phyloP scores from a whole-genome alignment of 768 basidiomycete species.

The Vararia minispora region DNA sequence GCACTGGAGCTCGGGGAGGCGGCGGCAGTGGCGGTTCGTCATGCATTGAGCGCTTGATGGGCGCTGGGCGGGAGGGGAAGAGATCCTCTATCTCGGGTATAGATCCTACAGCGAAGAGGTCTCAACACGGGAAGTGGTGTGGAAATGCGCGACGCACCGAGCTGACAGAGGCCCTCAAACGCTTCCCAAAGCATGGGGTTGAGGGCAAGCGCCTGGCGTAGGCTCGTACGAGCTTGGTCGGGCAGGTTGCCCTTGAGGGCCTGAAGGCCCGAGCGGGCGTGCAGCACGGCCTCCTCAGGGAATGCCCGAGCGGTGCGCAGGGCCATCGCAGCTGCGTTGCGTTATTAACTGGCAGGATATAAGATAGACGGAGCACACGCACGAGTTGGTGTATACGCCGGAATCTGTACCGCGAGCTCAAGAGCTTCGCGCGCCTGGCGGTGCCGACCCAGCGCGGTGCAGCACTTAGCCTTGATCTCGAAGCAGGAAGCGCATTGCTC shows the following conservation, averaged over 20 bases:
- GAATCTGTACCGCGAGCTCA: slow-evolving; percentile 47
- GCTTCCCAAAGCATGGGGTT: slow-evolving; percentile 90
- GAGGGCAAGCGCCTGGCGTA: slow-evolving; percentile 54
- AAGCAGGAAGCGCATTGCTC: slow-evolving; percentile 63
- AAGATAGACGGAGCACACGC: slow-evolving; percentile 19
- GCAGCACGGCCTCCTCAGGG: slow-evolving; percentile 62
- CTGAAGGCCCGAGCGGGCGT: slow-evolving; percentile 67
- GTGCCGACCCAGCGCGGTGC: slow-evolving; percentile 58
- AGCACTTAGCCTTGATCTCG: slow-evolving; percentile 72
- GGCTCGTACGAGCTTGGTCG: slow-evolving; percentile 61
- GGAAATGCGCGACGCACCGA: slow-evolving; percentile 40
- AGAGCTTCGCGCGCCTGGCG: slow-evolving; percentile 67
- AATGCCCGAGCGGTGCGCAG: slow-evolving; percentile 44
- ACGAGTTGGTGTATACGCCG: slow-evolving; percentile 46
- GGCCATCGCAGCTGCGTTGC: slow-evolving; percentile 39
- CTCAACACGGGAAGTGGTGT: slow-evolving; percentile 8
- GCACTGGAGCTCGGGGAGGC: slow-evolving; percentile 25
- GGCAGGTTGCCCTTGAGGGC: slow-evolving; percentile 72
- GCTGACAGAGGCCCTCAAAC: slow-evolving; percentile 73
- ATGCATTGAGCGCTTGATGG: slow-evolving; percentile 39
- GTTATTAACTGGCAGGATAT: slow-evolving; percentile 7
- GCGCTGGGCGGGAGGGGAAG: slow-evolving; percentile 53
- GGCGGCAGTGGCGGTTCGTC: slow-evolving; percentile 36
- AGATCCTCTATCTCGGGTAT: slow-evolving; percentile 63
- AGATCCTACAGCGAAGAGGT: slow-evolving; percentile 33